phyloP scores from a whole-genome alignment of 2,329 filamentous ascomycete species.

The Claviceps sp. region DNA sequence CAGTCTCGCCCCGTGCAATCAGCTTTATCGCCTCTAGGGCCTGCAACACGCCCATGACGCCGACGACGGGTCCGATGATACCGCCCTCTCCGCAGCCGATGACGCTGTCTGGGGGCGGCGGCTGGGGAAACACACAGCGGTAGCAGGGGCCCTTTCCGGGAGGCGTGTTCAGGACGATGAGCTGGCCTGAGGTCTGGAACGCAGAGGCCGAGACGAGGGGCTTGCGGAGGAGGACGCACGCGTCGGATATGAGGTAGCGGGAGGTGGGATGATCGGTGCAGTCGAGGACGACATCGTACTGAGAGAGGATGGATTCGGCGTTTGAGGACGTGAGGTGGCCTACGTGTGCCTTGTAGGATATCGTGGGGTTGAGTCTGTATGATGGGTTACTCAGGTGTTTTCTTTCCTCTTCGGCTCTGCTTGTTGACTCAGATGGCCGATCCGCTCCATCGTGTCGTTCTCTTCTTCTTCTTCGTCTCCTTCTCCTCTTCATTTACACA shows the following conservation, averaged over 20 bases:
- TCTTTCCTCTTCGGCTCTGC: neutral
- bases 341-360: conserved; percentile 49
- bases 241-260: conserved; percentile 85
- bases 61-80: conserved; percentile 83
- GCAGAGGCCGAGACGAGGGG: conserved; percentile 83
- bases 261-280: conserved; percentile 90
- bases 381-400: neutral
- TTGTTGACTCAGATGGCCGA: neutral
- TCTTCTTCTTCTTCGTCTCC: neutral
- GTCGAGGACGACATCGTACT: conserved; percentile 79
- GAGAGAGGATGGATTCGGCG: conserved; percentile 49
- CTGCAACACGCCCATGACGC: conserved; percentile 84
- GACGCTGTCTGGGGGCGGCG: conserved; percentile 71
- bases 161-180: conserved; percentile 78
- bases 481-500: neutral
- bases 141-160: conserved; percentile 74
- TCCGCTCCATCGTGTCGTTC: neutral
- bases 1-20: conserved; percentile 34
- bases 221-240: conserved; percentile 66
- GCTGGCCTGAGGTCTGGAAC: conserved; percentile 75
- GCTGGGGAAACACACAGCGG: conserved; percentile 79
- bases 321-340: conserved; percentile 56
- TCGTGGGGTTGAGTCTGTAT: conserved; percentile 56
- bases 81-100: conserved; percentile 86
- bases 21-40: conserved; percentile 81